Conservation (phyloP, 2,329 filamentous ascomycete genomes). For the Neofusicoccum kwambonambiense region DNA sequence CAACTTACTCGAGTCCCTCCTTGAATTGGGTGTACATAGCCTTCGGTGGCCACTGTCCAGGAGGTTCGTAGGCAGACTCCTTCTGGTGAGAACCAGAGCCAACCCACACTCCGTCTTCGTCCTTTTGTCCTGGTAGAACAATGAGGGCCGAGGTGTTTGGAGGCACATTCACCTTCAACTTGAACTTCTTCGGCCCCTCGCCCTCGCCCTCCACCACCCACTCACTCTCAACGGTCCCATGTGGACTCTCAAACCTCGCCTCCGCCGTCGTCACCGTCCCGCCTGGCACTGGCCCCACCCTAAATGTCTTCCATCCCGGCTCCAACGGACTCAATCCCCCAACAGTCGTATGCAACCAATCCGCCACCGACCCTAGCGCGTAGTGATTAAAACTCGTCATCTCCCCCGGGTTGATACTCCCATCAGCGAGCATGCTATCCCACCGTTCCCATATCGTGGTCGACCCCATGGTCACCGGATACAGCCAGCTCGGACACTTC, state of each 20-base stretch:
- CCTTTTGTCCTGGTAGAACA: background rate
- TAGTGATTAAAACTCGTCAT: constrained; percentile 57
- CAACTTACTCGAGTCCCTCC: background rate
- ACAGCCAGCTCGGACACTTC: constrained; percentile 49
- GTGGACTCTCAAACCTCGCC: constrained; percentile 31
- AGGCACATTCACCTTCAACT: background rate
- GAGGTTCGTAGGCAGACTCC: background rate
- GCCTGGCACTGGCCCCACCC: constrained; percentile 36
- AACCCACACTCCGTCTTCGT: background rate
- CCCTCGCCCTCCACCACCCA: constrained; percentile 18
- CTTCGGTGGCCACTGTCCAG: background rate
- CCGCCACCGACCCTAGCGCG: constrained; percentile 49
- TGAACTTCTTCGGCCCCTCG: background rate
- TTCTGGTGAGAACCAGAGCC: background rate
- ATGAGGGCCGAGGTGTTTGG: background rate
- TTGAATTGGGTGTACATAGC: background rate
- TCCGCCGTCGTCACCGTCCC: constrained; percentile 32
- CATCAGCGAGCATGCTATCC: constrained; percentile 49
- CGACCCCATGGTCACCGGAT: constrained; percentile 47
- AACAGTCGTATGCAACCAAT: constrained; percentile 48
- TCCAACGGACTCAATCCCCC: constrained; percentile 43
- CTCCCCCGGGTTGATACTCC: constrained; percentile 44
- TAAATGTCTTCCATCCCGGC: constrained; percentile 43
- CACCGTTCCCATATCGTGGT: constrained; percentile 55
- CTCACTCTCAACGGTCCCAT: constrained; percentile 30